Percentiles rank a stretch among this genome's conserved stretches.
Evolutionary conservation across 2,329 filamentous ascomycete genomes (phyloP).

Genomic region (Verticillium longisporum): DNA sequence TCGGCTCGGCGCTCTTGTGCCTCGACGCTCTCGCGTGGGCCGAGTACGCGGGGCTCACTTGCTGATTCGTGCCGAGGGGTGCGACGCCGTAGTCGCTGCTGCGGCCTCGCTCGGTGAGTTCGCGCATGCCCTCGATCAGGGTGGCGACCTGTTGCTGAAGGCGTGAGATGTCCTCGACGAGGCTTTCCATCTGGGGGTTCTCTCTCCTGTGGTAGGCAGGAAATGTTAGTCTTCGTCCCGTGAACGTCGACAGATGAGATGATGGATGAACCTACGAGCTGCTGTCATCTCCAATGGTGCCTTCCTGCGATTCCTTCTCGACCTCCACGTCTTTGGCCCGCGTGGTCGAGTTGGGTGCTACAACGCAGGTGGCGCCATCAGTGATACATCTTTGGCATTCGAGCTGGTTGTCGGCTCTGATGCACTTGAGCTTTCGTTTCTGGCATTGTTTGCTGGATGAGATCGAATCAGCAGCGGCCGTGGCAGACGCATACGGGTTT

Average conservation of each 20-base stretch:
- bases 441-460: conserved; percentile 28
- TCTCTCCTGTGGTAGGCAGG: not conserved
- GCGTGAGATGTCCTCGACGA: conserved; percentile 20
- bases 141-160: conserved; percentile 22
- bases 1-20: conserved; percentile 14
- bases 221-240: not conserved
- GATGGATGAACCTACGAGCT: not conserved
- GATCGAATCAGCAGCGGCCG: not conserved
- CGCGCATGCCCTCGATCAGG: conserved; percentile 18
- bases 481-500: not conserved
- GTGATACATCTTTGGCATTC: conserved; percentile 23
- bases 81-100: not conserved
- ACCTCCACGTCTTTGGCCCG: conserved; percentile 8
- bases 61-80: conserved; percentile 1
- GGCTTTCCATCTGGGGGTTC: conserved; percentile 8
- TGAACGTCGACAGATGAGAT: not conserved
- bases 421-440: conserved; percentile 32
- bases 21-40: conserved; percentile 2
- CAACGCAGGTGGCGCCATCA: conserved; percentile 18
- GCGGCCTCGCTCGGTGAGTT: conserved; percentile 16
- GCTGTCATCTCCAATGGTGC: conserved; percentile 10
- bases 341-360: conserved; percentile 12
- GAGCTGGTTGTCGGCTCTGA: conserved; percentile 15
- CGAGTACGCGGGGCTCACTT: conserved; percentile 5
- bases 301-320: conserved; percentile 14